Conservation (phyloP, 208 protist species). For the Zelonia costaricensis region DNA sequence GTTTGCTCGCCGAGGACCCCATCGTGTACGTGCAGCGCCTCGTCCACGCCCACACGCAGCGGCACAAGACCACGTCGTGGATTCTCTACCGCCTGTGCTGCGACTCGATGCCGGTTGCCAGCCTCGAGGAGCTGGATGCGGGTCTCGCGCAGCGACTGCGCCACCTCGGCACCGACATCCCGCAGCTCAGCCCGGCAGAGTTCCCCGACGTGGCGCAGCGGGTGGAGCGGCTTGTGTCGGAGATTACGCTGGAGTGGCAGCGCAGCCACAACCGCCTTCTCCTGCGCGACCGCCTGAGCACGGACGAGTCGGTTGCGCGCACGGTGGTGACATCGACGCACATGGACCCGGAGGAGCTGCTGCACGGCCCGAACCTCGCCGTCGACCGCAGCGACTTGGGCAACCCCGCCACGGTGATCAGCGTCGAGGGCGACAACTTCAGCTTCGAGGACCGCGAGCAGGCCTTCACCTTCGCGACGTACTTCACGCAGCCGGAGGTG, state of each 20-base stretch:
- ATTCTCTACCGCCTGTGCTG: conserved; percentile 92
- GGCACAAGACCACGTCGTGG: conserved; percentile 87
- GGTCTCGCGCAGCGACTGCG: conserved; percentile 63
- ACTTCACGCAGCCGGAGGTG: conserved; percentile 94
- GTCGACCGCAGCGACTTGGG: conserved; percentile 68
- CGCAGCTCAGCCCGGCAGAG: conserved; percentile 68
- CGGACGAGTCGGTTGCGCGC: conserved; percentile 72
- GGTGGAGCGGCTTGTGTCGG: conserved; percentile 74
- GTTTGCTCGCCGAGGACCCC: conserved; percentile 90
- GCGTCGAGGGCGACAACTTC: conserved; percentile 51
- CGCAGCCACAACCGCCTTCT: conserved; percentile 92
- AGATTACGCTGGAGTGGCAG: conserved; percentile 90
- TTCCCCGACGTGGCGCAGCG: conserved; percentile 77
- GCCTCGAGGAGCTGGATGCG: conserved; percentile 61
- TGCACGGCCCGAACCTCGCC: conserved; percentile 75
- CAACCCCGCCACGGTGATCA: conserved; percentile 65
- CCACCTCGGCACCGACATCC: conserved; percentile 82
- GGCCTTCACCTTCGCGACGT: conserved; percentile 92
- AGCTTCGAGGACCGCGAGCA: conserved; percentile 77
- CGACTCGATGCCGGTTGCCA: conserved; percentile 91
- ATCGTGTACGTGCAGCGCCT: conserved; percentile 89
- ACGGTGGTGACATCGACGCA: conserved; percentile 80
- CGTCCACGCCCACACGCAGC: conserved; percentile 75
- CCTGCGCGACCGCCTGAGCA: conserved; percentile 82
- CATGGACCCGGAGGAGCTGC: conserved; percentile 87